Conservation (phyloP, 805 yeast genomes). For the Candida pseudofarinosa region DNA sequence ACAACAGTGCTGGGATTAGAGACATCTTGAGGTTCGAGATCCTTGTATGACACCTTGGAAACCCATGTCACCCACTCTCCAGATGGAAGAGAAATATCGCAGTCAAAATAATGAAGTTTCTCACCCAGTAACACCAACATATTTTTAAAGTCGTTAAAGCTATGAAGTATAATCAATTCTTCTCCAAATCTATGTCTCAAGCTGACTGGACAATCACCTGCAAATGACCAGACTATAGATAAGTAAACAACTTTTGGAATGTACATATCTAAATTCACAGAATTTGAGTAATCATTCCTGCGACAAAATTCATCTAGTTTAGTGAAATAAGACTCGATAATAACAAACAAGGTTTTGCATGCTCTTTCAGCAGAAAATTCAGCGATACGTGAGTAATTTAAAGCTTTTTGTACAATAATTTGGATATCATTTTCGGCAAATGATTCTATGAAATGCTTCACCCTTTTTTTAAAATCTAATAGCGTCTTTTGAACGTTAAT, state of each 20-base stretch:
- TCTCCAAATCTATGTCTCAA: constrained; percentile 38
- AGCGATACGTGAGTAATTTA: constrained; percentile 48
- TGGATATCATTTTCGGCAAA: not conserved
- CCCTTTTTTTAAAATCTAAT: constrained; percentile 3
- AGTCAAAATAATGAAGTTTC: constrained; percentile 30
- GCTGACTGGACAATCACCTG: constrained; percentile 48
- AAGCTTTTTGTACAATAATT: constrained; percentile 20
- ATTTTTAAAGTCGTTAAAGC: constrained; percentile 9
- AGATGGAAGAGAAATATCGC: constrained; percentile 41
- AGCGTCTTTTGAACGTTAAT: constrained; percentile 11
- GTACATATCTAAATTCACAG: constrained; percentile 24
- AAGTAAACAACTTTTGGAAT: constrained; percentile 30
- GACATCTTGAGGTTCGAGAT: constrained; percentile 58
- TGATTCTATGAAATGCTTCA: not conserved
- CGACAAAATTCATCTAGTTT: constrained; percentile 10
- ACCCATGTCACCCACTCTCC: constrained; percentile 45
- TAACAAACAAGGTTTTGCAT: constrained; percentile 34
- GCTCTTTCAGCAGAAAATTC: constrained; percentile 34
- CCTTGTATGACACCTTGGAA: constrained; percentile 33
- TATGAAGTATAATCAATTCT: constrained; percentile 16
- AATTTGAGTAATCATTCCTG: constrained; percentile 7
- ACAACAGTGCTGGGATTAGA: constrained; percentile 60
- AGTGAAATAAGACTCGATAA: constrained; percentile 35
- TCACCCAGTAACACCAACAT: constrained; percentile 7
- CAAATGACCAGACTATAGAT: constrained; percentile 57